Evolutionary conservation across 2,329 filamentous ascomycete genomes (phyloP), one percentile per base, ranked within the genome.

Genomic region (Alternaria longipes): DNA sequence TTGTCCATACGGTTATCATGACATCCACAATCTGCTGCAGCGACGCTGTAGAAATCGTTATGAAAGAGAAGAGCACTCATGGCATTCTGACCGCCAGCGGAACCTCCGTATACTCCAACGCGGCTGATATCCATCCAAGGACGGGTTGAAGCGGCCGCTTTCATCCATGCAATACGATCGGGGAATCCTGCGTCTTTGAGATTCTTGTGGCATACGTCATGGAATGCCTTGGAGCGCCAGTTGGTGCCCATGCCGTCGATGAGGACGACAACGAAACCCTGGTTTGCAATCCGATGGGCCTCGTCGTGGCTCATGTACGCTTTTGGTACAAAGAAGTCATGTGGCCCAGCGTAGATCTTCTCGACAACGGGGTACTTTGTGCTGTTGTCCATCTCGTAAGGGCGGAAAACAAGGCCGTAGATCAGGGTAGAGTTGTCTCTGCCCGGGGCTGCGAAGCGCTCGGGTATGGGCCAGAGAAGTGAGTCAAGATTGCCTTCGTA

Each of bases 1-100:
- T 73, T 74, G 50, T 74, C 71, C 70, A 74, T 74, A 34, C 71
- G 66, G 24, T 73, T 72, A 38, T 74, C 71, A 44, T 74, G 71
- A 45, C 71, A 73, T 62, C 71, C 71, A 28, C 66, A 69, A 51
- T 72, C 68, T 45, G 71, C 70, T 16, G 60, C 65, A 9, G 65
- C 71, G 44, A 62, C 71, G 40, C 66, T 72, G 64, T 74, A 74
- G 50, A 74, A 73, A 40, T 72, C 69, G 47, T 67, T 67, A 34
- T 74, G 68, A 57, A 67, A 73, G 42, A 74, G 68, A 6, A 74
- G 62, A 36, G 71, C 71, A 41, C 38, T 6, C 18, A 41, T 41
- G 1, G 38, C 38, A 41, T 41, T 41, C 12, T 74, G 70, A n/a
- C 71, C 71, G 28, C 71, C 71, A 40, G 69, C 71, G 5, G 67